Evolutionary conservation across 352 stramenopile genomes (phyloP).

Genomic region (Bremia lactucae): DNA sequence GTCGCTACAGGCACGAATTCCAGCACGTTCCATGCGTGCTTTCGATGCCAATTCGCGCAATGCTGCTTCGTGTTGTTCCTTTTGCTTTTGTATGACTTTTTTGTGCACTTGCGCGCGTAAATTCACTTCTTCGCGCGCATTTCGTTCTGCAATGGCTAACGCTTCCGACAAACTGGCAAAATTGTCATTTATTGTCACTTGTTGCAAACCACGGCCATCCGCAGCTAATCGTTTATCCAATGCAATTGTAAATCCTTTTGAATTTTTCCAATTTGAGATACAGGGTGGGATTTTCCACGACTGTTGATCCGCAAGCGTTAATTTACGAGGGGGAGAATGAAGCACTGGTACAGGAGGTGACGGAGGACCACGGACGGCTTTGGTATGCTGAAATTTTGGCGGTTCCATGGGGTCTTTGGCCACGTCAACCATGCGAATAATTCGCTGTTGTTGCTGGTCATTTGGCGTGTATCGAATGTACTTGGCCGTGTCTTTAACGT

Average conservation of each 20-base stretch:
- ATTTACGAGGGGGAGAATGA: slow-evolving; percentile 87
- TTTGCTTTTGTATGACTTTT: slow-evolving; percentile 86
- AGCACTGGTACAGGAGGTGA: slow-evolving; percentile 87
- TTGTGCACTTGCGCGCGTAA: slow-evolving; percentile 87
- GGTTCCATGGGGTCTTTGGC: slow-evolving; percentile 98
- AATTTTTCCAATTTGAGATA: slow-evolving; percentile 99
- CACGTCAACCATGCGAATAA: slow-evolving; percentile 98
- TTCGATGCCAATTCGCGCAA: slow-evolving; percentile 90
- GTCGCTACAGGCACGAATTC: slow-evolving; percentile 29
- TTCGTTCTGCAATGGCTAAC: slow-evolving; percentile 95
- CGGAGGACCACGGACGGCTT: slow-evolving; percentile 87
- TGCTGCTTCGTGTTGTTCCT: slow-evolving; percentile 93
- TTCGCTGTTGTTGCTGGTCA: slow-evolving; percentile 85
- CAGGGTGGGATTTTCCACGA: slow-evolving; percentile 99
- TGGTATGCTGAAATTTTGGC: slow-evolving; percentile 98
- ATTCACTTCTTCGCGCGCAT: slow-evolving; percentile 95
- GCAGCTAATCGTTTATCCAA: slow-evolving; percentile 98
- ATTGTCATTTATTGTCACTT: slow-evolving; percentile 96
- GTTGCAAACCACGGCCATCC: slow-evolving; percentile 92
- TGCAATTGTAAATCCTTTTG: slow-evolving; percentile 97
- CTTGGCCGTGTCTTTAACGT: slow-evolving; percentile 65
- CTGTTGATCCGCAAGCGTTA: slow-evolving; percentile 90
- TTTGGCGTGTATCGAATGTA: slow-evolving; percentile 84
- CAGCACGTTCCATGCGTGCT: slow-evolving; percentile 87
- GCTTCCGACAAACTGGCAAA: slow-evolving; percentile 96